Base-by-base conservation (phyloP, 2,329 filamentous ascomycete genomes). In the Tolypocladium nubicola region DNA sequence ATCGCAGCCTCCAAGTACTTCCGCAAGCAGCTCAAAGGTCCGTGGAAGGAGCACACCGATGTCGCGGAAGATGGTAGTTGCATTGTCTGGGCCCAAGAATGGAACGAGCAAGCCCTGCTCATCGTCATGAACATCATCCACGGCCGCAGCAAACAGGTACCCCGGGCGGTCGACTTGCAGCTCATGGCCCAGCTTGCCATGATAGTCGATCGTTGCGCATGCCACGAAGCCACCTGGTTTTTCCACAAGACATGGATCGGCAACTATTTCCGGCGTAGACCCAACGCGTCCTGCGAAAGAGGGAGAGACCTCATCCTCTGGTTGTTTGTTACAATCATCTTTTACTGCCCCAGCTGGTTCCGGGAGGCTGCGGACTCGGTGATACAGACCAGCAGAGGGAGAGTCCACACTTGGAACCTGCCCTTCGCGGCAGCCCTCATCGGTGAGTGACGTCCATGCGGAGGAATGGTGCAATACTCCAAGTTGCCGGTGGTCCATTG, bases 101-200 rank as follows among this genome's bases (percentile, higher is more conserved):
- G 70, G 56, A 70, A 79, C 56, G 61, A 66, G 4, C 64, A 72
- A 8, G 74, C 75, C 0, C 67, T 79, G 5, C 64, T 70, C 10
- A 71, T 73, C 21, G 56, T 79, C 1, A 64, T 79, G 53, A 71
- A 76, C 58, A 73, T 76, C n/a, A 65, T 80, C 11, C 78, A 80
- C 63, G 68, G 72, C 53, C 70, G 70, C 4, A 70, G 68, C 16
- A 60, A 67, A n/a, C 68, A 72, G 47, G 69, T 80, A 16, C 75
- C 76, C 0, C 65, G 64, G 43, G 53, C 58, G 0, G 59, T 79
- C 0, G 65, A 61, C 39, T 63, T 79, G 6, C 71, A 77, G n/a
- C 65, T 69, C 11, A 66, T 80, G 13, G 70, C 71, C n/a, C 72
- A 75, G 57, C 65, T 80, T 6, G 75, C 75, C 5, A 66, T 73